Conservation (phyloP, 345 rosid species). For the Aquilaria sinensis region DNA sequence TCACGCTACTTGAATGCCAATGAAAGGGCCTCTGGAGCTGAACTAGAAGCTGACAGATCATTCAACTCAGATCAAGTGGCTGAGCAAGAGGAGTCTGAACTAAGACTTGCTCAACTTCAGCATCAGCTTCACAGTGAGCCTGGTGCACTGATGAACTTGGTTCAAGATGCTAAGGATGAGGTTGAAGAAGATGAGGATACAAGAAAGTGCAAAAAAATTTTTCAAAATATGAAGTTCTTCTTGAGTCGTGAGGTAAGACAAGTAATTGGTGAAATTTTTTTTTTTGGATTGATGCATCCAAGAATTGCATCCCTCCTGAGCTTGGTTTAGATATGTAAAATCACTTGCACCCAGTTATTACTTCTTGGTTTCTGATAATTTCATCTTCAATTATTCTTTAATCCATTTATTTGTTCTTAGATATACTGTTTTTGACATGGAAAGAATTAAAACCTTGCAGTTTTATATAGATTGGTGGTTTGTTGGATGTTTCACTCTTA, state of each 20-base stretch:
- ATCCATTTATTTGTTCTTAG: too few relatives aligned
- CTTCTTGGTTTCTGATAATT: too few relatives aligned
- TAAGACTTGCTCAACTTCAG: constrained; percentile 94
- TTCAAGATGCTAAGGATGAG: constrained; percentile 51
- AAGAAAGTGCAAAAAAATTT: constrained; percentile 64
- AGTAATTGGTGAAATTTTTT: too few relatives aligned
- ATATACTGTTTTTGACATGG: too few relatives aligned
- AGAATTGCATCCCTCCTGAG: too few relatives aligned
- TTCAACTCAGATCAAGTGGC: constrained; percentile 33
- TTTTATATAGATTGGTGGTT: too few relatives aligned
- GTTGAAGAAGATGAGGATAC: constrained; percentile 92
- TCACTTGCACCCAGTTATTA: too few relatives aligned
- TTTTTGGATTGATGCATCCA: background rate
- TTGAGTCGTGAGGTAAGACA: constrained; percentile 87
- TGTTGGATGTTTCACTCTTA: background rate
- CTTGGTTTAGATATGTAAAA: background rate
- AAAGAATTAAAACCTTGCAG: too few relatives aligned
- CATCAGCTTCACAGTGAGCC: constrained; percentile 95
- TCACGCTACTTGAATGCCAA: constrained; percentile 70
- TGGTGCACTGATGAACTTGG: constrained; percentile 89
- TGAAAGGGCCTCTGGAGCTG: constrained; percentile 33
- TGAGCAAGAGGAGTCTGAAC: constrained; percentile 53
- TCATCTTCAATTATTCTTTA: too few relatives aligned
- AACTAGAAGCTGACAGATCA: constrained; percentile 31
- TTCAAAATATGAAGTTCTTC: constrained; percentile 70